Conservation (phyloP, 192 early-diverging fungal species). For the Chytriomyces confervae region DNA sequence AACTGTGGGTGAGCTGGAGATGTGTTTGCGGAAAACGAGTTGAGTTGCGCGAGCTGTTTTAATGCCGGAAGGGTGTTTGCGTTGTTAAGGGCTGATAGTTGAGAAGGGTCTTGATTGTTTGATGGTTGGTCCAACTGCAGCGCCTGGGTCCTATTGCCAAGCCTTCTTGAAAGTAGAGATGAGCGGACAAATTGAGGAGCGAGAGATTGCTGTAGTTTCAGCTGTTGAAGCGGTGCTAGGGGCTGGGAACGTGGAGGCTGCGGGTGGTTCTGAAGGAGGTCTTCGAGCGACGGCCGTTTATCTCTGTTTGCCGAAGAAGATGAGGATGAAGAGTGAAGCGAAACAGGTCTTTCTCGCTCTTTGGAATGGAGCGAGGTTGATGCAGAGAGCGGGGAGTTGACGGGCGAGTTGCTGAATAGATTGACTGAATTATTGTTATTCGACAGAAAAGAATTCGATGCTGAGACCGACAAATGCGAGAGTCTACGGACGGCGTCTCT, state of each 20-base stretch:
- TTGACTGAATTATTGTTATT: not conserved
- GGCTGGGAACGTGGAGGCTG: not conserved
- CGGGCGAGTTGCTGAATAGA: not conserved
- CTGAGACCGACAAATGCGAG: not conserved
- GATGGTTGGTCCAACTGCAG: not conserved
- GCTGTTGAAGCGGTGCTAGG: not conserved
- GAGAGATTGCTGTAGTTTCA: not conserved
- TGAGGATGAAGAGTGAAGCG: not conserved
- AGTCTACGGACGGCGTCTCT: not conserved
- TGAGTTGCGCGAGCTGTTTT: not conserved
- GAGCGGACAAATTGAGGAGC: not conserved
- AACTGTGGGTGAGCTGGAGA: not conserved
- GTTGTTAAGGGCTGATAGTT: slow-evolving; percentile 1
- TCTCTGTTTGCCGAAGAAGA: not conserved
- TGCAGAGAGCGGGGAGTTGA: not conserved
- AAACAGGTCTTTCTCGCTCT: not conserved
- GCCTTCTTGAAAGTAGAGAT: not conserved
- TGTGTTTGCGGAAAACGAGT: not conserved
- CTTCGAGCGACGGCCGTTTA: not conserved
- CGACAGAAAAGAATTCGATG: not conserved
- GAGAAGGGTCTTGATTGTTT: not conserved
- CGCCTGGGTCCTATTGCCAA: not conserved
- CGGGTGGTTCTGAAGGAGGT: not conserved
- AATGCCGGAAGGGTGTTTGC: not conserved
- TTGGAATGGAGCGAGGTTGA: not conserved